Percentiles rank a stretch among this genome's conserved stretches.
phyloP scores from a whole-genome alignment of 352 stramenopile species.

The Pythium biforme region DNA sequence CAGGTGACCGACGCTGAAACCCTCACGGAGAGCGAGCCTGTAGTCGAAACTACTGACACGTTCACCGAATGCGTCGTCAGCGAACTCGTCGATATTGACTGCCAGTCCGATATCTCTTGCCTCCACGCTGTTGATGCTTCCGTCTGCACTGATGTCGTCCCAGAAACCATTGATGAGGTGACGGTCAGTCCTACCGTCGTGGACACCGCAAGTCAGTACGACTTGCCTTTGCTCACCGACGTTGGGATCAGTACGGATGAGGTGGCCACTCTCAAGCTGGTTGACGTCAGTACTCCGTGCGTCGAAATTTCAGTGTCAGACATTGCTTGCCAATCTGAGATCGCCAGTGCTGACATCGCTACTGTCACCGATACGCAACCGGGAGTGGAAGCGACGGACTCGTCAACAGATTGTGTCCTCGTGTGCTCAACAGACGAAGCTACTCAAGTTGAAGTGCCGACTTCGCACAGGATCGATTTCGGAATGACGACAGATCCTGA shows the following conservation, averaged over 20 bases:
- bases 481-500: slow-evolving; percentile 3
- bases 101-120: background rate
- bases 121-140: background rate
- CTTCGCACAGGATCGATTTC: background rate
- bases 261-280: background rate
- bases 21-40: background rate
- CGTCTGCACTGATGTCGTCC: background rate
- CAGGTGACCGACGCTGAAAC: background rate
- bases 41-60: background rate
- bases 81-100: background rate
- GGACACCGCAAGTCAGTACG: background rate
- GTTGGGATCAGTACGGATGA: background rate
- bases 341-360: background rate
- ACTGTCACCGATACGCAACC: background rate
- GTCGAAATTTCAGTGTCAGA: background rate
- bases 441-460: background rate
- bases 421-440: background rate
- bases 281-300: background rate
- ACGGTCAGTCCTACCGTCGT: background rate
- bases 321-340: slow-evolving; percentile 7
- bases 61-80: background rate
- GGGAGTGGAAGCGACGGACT: background rate
- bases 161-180: background rate
- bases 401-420: background rate
- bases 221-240: background rate